Evolutionary conservation across 345 rosid species (phyloP).

Genomic region (Eucalyptus globulus): DNA sequence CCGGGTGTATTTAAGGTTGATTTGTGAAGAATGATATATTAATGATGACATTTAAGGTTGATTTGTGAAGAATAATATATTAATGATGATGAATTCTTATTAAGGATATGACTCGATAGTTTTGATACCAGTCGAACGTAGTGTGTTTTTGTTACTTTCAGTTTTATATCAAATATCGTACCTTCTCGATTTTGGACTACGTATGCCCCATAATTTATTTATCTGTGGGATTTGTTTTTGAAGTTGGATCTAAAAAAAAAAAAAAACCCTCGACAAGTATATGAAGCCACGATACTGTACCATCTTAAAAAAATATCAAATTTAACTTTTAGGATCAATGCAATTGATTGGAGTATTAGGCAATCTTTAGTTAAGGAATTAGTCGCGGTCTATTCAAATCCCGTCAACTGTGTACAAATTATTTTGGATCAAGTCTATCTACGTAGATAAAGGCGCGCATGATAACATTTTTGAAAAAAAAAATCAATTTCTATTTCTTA

Average conservation of each 20-base stretch:
- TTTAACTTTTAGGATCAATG: not conserved
- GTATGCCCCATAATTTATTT: not conserved
- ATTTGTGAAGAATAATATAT: not conserved
- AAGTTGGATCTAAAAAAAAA: not conserved
- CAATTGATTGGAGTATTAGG: not conserved
- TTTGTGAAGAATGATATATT: fast-evolving
- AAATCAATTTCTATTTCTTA: too few species aligned
- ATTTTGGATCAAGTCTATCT: too few species aligned
- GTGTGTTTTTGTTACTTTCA: not conserved
- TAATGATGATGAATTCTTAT: not conserved
- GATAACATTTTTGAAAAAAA: too few species aligned
- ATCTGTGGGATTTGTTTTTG: not conserved
- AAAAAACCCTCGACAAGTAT: not conserved
- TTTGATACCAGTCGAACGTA: fast-evolving
- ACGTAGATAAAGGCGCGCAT: fast-evolving
- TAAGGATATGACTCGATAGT: fast-evolving
- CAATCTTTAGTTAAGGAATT: not conserved
- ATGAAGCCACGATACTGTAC: not conserved
- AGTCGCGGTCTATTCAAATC: not conserved
- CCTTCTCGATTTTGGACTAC: fast-evolving
- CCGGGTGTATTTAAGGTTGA: fast-evolving
- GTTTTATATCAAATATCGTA: fast-evolving
- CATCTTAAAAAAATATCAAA: not conserved
- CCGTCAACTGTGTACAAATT: fast-evolving
- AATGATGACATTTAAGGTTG: not conserved